Evolutionary conservation across 768 basidiomycete species (phyloP).

Genomic region (Suillus placidus): DNA sequence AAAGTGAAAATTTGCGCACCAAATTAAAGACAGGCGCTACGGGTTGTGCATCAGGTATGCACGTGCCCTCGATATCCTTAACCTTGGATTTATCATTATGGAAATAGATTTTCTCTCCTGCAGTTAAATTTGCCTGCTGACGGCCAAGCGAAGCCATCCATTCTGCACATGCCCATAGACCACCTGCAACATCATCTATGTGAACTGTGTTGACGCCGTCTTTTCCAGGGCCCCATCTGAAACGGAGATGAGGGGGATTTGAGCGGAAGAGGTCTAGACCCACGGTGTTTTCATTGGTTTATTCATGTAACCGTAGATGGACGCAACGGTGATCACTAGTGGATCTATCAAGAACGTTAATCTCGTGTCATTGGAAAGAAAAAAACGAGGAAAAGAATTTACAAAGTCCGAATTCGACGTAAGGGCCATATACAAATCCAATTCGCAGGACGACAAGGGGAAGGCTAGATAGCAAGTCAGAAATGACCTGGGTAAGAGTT

Average conservation of each 20-base stretch:
- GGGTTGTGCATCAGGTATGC: constrained; percentile 55
- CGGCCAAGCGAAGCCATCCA: constrained; percentile 75
- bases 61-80: constrained; percentile 63
- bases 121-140: constrained; percentile 59
- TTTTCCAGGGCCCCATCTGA: constrained; percentile 80
- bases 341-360: constrained; percentile 49
- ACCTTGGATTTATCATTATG: constrained; percentile 70
- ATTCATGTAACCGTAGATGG: constrained; percentile 81
- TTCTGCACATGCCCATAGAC: constrained; percentile 70
- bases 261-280: constrained; percentile 10
- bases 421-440: constrained; percentile 82
- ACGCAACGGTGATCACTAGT: constrained; percentile 70
- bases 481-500: constrained; percentile 1
- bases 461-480: constrained; percentile 48
- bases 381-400: constrained; percentile 20
- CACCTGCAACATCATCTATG: constrained; percentile 77
- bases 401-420: constrained; percentile 72
- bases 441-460: constrained; percentile 79
- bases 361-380: constrained; percentile 18
- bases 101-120: constrained; percentile 68
- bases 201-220: constrained; percentile 78
- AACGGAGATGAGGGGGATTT: constrained; percentile 14
- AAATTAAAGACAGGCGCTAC: constrained; percentile 84
- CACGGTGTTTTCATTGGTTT: constrained; percentile 87
- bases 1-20: constrained; percentile 40